Conservation (phyloP, 805 yeast species). For the Nakazawaea pomicola region DNA sequence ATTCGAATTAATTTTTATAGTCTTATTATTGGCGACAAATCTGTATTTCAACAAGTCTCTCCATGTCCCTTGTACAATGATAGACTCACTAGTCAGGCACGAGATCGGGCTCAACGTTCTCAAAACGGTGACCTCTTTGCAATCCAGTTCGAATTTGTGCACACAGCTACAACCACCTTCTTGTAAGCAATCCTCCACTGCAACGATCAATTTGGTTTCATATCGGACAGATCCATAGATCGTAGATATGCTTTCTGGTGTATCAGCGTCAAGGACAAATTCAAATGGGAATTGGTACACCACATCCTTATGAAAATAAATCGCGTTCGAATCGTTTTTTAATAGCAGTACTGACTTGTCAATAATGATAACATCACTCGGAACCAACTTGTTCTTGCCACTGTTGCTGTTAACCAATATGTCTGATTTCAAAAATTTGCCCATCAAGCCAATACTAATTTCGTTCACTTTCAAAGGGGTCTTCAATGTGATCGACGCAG, state of each 20-base stretch:
- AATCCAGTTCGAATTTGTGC: background rate
- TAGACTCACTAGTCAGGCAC: background rate
- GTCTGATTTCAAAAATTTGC: background rate
- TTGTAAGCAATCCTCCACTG: background rate
- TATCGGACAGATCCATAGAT: constrained; percentile 3
- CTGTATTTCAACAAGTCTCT: constrained; percentile 24
- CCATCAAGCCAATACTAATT: background rate
- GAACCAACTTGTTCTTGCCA: background rate
- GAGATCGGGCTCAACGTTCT: background rate
- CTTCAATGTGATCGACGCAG: background rate
- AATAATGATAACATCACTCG: background rate
- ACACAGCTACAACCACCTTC: too few relatives aligned
- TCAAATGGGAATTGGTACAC: constrained; percentile 1
- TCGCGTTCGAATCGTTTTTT: background rate
- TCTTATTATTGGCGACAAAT: constrained; percentile 17
- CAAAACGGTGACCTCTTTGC: constrained; percentile 1
- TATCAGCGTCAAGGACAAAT: background rate
- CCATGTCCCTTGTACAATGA: constrained; percentile 23
- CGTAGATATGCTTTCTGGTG: constrained; percentile 7
- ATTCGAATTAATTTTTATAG: constrained; percentile 16
- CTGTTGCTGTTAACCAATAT: background rate
- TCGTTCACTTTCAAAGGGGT: background rate
- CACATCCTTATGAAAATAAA: background rate
- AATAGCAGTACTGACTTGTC: background rate
- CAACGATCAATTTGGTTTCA: background rate